Percentiles rank a stretch among this genome's conserved stretches.
phyloP scores from a whole-genome alignment of 805 yeast genomes.

The Metschnikowia continentalis region DNA sequence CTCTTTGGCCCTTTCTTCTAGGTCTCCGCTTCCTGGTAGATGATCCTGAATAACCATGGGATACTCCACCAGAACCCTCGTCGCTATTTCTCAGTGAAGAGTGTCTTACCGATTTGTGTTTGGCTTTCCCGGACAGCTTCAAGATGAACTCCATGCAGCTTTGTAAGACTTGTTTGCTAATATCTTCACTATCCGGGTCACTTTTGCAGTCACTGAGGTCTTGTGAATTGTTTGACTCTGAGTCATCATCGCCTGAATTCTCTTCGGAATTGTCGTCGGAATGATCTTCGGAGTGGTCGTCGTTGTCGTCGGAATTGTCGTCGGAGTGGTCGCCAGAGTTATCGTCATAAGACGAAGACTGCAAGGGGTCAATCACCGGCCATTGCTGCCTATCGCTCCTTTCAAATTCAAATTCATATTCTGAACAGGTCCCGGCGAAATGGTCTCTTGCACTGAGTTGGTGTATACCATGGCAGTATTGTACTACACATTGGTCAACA shows the following conservation, averaged over 20 bases:
- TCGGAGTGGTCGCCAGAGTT: background rate
- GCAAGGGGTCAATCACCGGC: constrained; percentile 1
- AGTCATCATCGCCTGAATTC: constrained; percentile 1
- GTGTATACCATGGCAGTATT: constrained; percentile 41
- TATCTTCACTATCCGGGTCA: constrained; percentile 3
- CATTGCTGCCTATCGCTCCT: background rate
- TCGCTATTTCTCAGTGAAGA: background rate
- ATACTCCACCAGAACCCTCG: background rate
- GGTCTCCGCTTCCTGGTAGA: background rate
- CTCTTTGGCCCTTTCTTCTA: background rate
- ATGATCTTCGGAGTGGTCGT: background rate
- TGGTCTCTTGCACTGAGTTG: constrained; percentile 47
- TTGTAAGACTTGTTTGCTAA: constrained; percentile 9
- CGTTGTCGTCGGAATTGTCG: background rate
- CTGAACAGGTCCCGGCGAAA: constrained; percentile 46
- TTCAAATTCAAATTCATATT: constrained; percentile 19
- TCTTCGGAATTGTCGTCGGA: background rate
- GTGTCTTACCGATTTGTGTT: background rate
- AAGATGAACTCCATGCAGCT: constrained; percentile 11
- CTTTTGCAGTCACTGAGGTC: background rate
- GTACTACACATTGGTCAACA: constrained; percentile 42
- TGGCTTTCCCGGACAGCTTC: constrained; percentile 1
- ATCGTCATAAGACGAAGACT: background rate
- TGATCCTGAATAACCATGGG: background rate
- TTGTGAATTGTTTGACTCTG: background rate